A percentile compares a stretch with the other conserved stretches of the same genome.
These are phyloP conservation scores for Abeoforma whisleri DNA, from an alignment of 78 protist species.

Conservation along the genomic window DNA sequence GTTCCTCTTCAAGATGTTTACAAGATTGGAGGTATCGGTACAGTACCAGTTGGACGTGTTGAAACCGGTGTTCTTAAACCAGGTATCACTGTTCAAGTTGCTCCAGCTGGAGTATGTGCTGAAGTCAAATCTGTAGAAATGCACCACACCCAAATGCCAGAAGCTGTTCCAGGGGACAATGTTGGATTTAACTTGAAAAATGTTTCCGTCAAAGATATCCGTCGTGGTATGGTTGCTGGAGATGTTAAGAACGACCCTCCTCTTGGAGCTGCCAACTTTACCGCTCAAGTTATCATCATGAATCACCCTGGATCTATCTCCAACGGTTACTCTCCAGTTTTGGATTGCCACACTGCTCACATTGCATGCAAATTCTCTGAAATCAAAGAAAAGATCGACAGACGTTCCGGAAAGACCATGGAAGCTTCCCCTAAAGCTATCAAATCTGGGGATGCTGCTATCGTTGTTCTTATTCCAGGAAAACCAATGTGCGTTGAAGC, in stretches of 20 bases:
- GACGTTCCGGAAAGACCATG: slow-evolving; percentile 72
- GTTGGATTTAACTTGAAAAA: slow-evolving; percentile 94
- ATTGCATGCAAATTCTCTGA: slow-evolving; percentile 85
- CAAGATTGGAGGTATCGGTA: slow-evolving; percentile 96
- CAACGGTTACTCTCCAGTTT: slow-evolving; percentile 84
- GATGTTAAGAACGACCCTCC: slow-evolving; percentile 81
- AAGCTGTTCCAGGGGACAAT: slow-evolving; percentile 92
- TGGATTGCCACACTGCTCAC: slow-evolving; percentile 96
- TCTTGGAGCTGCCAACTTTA: slow-evolving; percentile 63
- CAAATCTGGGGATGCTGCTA: slow-evolving; percentile 83
- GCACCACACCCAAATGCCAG: slow-evolving; percentile 85
- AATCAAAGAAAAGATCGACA: slow-evolving; percentile 76
- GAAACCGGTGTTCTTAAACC: slow-evolving; percentile 90
- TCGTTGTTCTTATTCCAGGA: slow-evolving; percentile 76
- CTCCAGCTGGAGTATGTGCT: slow-evolving; percentile 78
- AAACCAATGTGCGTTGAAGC: slow-evolving; percentile 94
- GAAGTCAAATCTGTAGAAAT: slow-evolving; percentile 93
- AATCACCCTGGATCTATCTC: slow-evolving; percentile 91
- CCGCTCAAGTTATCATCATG: slow-evolving; percentile 90
- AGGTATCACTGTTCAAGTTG: slow-evolving; percentile 78
- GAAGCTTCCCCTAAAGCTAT: slow-evolving; percentile 69
- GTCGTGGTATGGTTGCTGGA: slow-evolving; percentile 83
- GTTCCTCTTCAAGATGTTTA: slow-evolving; percentile 93
- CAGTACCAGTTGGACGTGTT: slow-evolving; percentile 94
- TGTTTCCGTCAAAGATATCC: slow-evolving; percentile 83